These are phyloP conservation scores for Ramularia endophylla DNA, from an alignment of 2,329 filamentous ascomycete species.

Conservation along the genomic window DNA sequence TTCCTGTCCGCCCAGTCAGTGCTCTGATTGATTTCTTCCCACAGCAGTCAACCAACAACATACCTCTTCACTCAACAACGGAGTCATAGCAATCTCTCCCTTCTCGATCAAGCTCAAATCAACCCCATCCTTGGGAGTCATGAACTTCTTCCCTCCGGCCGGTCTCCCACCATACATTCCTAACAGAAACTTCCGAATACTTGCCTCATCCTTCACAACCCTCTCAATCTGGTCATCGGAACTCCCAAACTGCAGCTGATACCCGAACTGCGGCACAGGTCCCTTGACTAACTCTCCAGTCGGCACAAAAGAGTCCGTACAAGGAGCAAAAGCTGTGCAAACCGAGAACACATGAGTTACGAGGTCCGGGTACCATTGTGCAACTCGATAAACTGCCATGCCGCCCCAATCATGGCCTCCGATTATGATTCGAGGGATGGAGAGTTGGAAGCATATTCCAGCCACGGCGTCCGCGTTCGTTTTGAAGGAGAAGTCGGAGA, in stretches of 20 bases:
- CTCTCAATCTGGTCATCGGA: conserved; percentile 46
- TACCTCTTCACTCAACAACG: conserved; percentile 57
- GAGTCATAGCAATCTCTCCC: conserved; percentile 46
- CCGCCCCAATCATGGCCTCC: conserved; percentile 94
- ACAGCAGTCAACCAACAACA: conserved; percentile 12
- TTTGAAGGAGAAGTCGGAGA: conserved; percentile 64
- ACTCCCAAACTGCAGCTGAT: conserved; percentile 71
- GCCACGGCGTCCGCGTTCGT: conserved; percentile 68
- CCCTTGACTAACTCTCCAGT: conserved; percentile 55
- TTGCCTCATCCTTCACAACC: conserved; percentile 43
- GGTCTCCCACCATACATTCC: conserved; percentile 63
- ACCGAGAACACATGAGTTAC: conserved; percentile 71
- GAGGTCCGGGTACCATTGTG: conserved; percentile 66
- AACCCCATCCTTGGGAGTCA: conserved; percentile 58
- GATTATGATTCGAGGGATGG: conserved; percentile 60
- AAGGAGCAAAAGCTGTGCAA: conserved; percentile 66
- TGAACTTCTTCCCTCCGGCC: conserved; percentile 50
- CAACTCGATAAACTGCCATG: conserved; percentile 65
- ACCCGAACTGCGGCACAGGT: conserved; percentile 64
- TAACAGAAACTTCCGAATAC: conserved; percentile 64
- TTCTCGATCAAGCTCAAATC: conserved; percentile 47
- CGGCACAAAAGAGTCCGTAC: conserved; percentile 44
- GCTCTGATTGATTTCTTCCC: neutral
- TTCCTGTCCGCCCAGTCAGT: conserved; percentile 40
- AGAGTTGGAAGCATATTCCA: conserved; percentile 58